These are phyloP conservation scores for Sclerotiophoma versabilis DNA, from an alignment of 2,329 filamentous ascomycete species.

Conservation along the genomic window DNA sequence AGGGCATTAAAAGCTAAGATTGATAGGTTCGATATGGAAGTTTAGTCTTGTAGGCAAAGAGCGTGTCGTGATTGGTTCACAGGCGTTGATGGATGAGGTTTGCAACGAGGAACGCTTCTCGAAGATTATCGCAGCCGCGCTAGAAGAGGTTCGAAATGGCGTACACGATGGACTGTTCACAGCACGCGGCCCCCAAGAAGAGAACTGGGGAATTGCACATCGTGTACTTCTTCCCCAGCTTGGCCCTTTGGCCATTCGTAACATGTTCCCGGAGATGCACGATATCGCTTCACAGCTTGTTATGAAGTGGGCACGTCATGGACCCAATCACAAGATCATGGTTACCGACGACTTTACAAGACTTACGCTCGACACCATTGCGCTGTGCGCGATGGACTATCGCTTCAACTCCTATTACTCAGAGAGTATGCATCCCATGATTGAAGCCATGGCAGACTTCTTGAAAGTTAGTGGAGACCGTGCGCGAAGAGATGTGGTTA, in stretches of 20 bases:
- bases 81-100: constrained; percentile 50
- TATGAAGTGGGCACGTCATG: constrained; percentile 71
- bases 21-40: constrained; percentile 44
- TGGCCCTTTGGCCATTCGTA: constrained; percentile 70
- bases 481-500: constrained; percentile 38
- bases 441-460: constrained; percentile 50
- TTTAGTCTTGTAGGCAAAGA: constrained; percentile 36
- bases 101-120: constrained; percentile 49
- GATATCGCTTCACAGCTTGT: constrained; percentile 71
- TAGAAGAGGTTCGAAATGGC: constrained; percentile 47
- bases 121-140: constrained; percentile 38
- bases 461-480: constrained; percentile 46
- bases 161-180: constrained; percentile 53
- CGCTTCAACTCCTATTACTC: constrained; percentile 53
- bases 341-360: constrained; percentile 51
- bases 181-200: constrained; percentile 47
- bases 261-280: constrained; percentile 66
- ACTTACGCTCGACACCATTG: constrained; percentile 49
- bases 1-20: background rate
- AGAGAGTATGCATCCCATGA: constrained; percentile 47
- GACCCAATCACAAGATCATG: constrained; percentile 40
- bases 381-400: constrained; percentile 51
- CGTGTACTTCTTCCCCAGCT: constrained; percentile 72
- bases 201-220: constrained; percentile 65
- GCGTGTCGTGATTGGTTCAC: constrained; percentile 41